Percentiles rank a stretch among this genome's conserved stretches.
Conservation (phyloP, 1,139 yeast genomes). For the Pichia kudriavzevii region DNA sequence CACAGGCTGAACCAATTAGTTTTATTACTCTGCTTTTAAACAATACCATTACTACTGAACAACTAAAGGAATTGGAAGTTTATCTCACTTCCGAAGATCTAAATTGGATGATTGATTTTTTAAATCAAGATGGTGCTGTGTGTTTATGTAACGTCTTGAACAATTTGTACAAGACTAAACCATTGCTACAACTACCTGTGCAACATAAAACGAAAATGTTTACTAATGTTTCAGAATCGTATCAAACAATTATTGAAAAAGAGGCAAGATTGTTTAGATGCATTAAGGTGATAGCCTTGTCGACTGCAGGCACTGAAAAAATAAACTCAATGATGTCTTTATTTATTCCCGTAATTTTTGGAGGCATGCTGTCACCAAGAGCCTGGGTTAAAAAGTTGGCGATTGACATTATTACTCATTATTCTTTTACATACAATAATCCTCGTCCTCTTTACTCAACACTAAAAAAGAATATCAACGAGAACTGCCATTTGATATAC, state of each 20-base stretch:
- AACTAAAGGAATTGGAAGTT: conserved; percentile 81
- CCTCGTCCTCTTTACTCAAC: conserved; percentile 55
- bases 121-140: conserved; percentile 82
- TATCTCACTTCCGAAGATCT: conserved; percentile 88
- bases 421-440: conserved; percentile 31
- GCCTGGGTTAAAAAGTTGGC: conserved; percentile 75
- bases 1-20: conserved; percentile 23
- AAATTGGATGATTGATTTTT: conserved; percentile 79
- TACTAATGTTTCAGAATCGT: conserved; percentile 31
- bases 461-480: conserved; percentile 53
- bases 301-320: conserved; percentile 44
- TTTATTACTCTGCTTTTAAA: conserved; percentile 72
- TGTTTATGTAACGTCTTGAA: conserved; percentile 55
- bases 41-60: conserved; percentile 59
- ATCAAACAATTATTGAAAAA: conserved; percentile 37
- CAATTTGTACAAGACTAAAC: conserved; percentile 28
- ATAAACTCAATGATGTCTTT: conserved; percentile 36
- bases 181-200: conserved; percentile 13
- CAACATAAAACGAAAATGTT: conserved; percentile 14
- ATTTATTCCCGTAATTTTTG: conserved; percentile 51
- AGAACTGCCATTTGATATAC: conserved; percentile 48
- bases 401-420: conserved; percentile 63
- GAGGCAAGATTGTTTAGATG: conserved; percentile 58
- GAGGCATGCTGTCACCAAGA: conserved; percentile 54
- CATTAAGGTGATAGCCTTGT: conserved; percentile 51